Conservation (phyloP, 2,329 filamentous ascomycete species). For the Sclerotinia subarctica region DNA sequence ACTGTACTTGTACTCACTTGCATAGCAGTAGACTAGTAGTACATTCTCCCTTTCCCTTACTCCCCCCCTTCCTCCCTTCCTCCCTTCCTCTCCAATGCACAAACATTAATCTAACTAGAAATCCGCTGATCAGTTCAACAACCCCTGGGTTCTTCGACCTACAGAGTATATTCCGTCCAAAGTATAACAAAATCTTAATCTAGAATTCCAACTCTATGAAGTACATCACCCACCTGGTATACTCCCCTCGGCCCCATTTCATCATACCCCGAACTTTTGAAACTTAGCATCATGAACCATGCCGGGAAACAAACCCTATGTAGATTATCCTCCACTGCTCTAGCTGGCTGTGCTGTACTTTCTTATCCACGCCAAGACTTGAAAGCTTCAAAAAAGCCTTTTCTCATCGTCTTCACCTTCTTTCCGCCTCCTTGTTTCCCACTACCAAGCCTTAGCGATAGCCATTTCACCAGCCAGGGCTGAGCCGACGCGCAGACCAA, state of each 20-base stretch:
- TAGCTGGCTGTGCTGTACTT: not conserved
- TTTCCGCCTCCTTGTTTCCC: not conserved
- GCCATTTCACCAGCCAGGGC: no score
- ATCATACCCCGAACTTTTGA: not conserved
- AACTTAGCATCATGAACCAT: not conserved
- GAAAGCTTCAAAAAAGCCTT: not conserved
- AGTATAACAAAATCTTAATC: no score
- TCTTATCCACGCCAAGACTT: not conserved
- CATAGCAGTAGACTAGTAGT: no score
- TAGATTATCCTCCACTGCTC: not conserved
- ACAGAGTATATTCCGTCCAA: not conserved
- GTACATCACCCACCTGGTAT: not conserved
- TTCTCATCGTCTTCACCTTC: not conserved
- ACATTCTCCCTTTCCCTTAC: no score
- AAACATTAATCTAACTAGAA: no score
- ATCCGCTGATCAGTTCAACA: no score
- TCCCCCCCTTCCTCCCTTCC: no score
- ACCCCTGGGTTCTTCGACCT: no score
- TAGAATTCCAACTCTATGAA: no score
- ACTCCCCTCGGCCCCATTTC: not conserved
- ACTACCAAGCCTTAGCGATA: not conserved
- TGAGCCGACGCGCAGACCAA: not conserved
- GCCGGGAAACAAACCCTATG: not conserved
- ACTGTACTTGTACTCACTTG: no score
- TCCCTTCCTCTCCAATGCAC: no score